Conservation (phyloP, 202 grass and related monocot genomes). For the Tripidium arundinaceum region DNA sequence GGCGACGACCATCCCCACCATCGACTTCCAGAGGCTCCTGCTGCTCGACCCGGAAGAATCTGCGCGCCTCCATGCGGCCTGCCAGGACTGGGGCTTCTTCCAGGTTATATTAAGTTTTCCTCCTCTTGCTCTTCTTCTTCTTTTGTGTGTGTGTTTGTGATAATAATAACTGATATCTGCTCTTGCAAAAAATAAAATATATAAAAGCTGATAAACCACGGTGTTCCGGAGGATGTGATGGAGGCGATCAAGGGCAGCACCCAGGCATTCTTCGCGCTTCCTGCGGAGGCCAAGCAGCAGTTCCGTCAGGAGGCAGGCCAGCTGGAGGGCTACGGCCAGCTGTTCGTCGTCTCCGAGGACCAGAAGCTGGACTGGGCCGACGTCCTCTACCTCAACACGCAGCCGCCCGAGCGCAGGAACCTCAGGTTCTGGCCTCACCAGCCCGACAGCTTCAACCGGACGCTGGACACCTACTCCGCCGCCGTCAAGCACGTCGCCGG, state of each 20-base stretch:
- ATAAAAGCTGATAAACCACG: conserved; percentile 42
- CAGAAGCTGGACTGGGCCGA: conserved; percentile 73
- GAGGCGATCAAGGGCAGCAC: conserved; percentile 40
- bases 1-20: conserved; percentile 27
- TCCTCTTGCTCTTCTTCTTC: not conserved
- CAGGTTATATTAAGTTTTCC: conserved; percentile 28
- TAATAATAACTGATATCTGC: not conserved
- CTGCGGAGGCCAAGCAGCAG: conserved; percentile 39
- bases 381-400: conserved; percentile 51
- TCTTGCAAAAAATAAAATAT: not conserved
- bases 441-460: conserved; percentile 43
- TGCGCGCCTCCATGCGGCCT: conserved; percentile 40
- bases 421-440: conserved; percentile 56
- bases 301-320: conserved; percentile 41
- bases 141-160: not conserved
- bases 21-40: conserved; percentile 44
- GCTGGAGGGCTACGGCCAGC: conserved; percentile 58
- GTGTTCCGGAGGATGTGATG: conserved; percentile 22
- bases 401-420: conserved; percentile 26
- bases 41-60: conserved; percentile 17
- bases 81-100: conserved; percentile 75
- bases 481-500: conserved; percentile 46
- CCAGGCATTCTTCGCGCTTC: conserved; percentile 42
- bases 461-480: conserved; percentile 47
- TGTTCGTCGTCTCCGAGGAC: conserved; percentile 62